Percentiles rank a stretch among this genome's conserved stretches.
Conservation (phyloP, 768 basidiomycete species). For the Amylocystis lapponica region DNA sequence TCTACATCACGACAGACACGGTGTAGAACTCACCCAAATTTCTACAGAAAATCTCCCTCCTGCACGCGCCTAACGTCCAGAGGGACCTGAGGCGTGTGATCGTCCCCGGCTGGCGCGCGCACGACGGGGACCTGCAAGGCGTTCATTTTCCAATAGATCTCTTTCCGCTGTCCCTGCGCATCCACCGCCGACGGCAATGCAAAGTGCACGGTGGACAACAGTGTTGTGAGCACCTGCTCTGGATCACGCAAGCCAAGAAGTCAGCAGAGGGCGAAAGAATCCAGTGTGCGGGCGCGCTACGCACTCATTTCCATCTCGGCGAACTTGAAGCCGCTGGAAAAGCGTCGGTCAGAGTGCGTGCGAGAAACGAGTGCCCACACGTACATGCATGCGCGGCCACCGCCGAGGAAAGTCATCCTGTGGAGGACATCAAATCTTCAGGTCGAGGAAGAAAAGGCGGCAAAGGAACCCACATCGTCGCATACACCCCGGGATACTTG, state of each 20-base stretch:
- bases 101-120: conserved; percentile 29
- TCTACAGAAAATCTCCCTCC: conserved; percentile 22
- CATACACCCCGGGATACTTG: conserved; percentile 18
- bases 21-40: too few relatives aligned
- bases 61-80: conserved; percentile 23
- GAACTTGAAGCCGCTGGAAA: conserved; percentile 16
- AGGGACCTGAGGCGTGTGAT: conserved; percentile 28
- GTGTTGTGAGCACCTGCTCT: conserved; percentile 33
- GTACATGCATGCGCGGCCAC: conserved; percentile 17
- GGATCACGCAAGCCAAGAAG: too few relatives aligned
- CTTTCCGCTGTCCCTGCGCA: conserved; percentile 25
- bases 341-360: background rate
- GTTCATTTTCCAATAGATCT: conserved; percentile 32
- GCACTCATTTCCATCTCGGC: conserved; percentile 20
- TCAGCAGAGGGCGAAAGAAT: too few relatives aligned
- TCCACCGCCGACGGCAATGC: conserved; percentile 25
- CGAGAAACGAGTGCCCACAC: background rate
- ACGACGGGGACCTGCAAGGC: conserved; percentile 33
- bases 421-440: too few relatives aligned
- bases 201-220: conserved; percentile 31
- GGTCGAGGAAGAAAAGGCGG: too few relatives aligned
- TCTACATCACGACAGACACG: too few relatives aligned
- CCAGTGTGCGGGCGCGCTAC: too few relatives aligned
- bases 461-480: conserved; percentile 11
- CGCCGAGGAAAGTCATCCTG: conserved; percentile 22